Evolutionary conservation across 441 rosid genomes (phyloP).

Genomic region (Gossypium laxum): DNA sequence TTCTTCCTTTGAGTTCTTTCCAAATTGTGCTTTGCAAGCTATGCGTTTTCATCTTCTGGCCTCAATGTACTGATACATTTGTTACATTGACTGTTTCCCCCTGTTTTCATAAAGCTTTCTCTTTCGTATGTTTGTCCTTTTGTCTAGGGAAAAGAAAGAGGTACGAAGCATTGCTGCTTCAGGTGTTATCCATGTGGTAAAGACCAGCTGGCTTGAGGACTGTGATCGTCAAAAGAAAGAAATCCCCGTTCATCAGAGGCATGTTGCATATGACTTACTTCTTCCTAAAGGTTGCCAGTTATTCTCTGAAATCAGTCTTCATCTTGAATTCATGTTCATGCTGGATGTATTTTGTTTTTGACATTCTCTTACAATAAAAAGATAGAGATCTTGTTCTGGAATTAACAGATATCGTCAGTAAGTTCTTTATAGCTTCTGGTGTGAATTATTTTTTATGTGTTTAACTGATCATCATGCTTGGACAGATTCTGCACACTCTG

Average conservation of each 20-base stretch:
- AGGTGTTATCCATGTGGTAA: slow-evolving; percentile 78
- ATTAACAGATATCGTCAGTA: slow-evolving; percentile 9
- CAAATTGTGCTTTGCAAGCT: slow-evolving; percentile 6
- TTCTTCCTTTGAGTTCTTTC: slow-evolving; percentile 8
- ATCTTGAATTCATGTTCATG: slow-evolving; percentile 14
- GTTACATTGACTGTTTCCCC: not conserved
- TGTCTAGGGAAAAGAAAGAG: slow-evolving; percentile 72
- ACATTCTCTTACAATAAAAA: not conserved
- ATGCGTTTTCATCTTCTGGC: slow-evolving; percentile 14
- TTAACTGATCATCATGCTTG: slow-evolving; percentile 17
- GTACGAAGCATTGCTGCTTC: slow-evolving; percentile 73
- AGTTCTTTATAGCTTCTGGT: slow-evolving; percentile 12
- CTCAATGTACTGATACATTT: slow-evolving; percentile 13
- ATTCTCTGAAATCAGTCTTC: slow-evolving; percentile 15
- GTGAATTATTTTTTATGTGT: slow-evolving; percentile 1
- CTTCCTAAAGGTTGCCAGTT: slow-evolving; percentile 69
- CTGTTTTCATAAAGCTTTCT: slow-evolving; percentile 4
- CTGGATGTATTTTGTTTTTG: not conserved
- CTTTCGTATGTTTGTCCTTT: slow-evolving; percentile 15
- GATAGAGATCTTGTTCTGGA: slow-evolving; percentile 8
- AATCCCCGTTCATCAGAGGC: slow-evolving; percentile 48
- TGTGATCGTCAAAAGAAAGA: slow-evolving; percentile 73
- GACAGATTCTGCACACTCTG: slow-evolving; percentile 40
- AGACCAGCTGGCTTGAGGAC: slow-evolving; percentile 84
- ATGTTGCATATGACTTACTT: slow-evolving; percentile 65